A percentile compares a stretch with the other conserved stretches of the same genome.
phyloP scores from a whole-genome alignment of 306 rosid species.

The Arachis hypogaea region DNA sequence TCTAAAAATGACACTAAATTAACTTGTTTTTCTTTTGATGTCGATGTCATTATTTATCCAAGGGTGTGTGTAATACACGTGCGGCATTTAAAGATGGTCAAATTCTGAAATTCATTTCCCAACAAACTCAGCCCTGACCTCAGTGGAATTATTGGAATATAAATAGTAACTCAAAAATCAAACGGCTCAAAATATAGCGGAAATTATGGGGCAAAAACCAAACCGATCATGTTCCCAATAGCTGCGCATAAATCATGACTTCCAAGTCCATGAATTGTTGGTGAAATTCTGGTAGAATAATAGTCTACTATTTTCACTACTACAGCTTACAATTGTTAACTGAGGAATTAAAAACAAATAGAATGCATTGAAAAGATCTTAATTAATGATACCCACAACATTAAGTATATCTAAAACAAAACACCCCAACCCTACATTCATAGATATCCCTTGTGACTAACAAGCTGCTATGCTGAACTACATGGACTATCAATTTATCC shows the following conservation, averaged over 20 bases:
- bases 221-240: background rate
- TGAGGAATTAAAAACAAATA: background rate
- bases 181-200: background rate
- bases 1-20: no score
- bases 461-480: background rate
- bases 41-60: no score
- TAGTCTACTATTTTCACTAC: no score
- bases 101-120: background rate
- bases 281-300: no score
- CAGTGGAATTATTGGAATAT: background rate
- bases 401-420: background rate
- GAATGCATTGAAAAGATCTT: background rate
- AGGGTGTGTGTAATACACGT: background rate
- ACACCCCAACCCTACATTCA: background rate
- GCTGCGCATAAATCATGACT: no score
- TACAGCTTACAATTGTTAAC: no score
- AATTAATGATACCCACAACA: background rate
- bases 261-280: no score
- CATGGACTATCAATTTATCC: constrained; percentile 1
- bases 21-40: no score
- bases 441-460: constrained; percentile 1
- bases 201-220: background rate
- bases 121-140: background rate
- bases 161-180: background rate
- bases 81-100: background rate